These are phyloP conservation scores for Deinandra increscens DNA, from an alignment of 129 eudicot species.

Conservation along the genomic window DNA sequence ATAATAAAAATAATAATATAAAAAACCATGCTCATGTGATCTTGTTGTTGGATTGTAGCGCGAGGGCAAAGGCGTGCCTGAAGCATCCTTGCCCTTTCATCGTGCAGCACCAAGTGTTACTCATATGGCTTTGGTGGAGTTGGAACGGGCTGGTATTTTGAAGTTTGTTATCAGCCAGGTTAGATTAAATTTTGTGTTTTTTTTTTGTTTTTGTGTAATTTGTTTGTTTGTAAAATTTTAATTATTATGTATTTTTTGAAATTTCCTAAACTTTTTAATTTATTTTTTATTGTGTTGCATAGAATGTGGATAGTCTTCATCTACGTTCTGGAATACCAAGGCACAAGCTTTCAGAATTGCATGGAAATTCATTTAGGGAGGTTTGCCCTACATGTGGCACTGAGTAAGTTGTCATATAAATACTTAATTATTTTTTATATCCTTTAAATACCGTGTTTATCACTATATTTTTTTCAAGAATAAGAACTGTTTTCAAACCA, in stretches of 20 bases:
- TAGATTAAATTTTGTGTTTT: neutral
- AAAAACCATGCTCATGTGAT: neutral
- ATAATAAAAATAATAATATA: neutral
- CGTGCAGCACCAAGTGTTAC: slow-evolving; percentile 88
- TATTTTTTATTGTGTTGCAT: neutral
- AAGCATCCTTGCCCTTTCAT: slow-evolving; percentile 91
- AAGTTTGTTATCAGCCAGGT: slow-evolving; percentile 97
- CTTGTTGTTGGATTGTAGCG: slow-evolving; percentile 49
- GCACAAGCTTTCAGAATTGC: slow-evolving; percentile 77
- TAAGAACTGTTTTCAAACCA: slow-evolving; percentile 1
- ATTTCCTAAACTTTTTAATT: neutral
- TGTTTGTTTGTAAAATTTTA: no score
- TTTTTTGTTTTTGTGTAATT: neutral
- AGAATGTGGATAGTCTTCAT: slow-evolving; percentile 92
- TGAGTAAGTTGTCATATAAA: slow-evolving; percentile 44
- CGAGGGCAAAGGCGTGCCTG: slow-evolving; percentile 88
- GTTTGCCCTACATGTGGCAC: slow-evolving; percentile 68
- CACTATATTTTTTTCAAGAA: neutral
- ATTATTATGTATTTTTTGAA: no score
- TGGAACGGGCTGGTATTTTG: slow-evolving; percentile 78
- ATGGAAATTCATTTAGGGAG: slow-evolving; percentile 92
- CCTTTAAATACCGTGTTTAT: slow-evolving; percentile 11
- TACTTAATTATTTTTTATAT: neutral
- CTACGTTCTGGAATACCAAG: slow-evolving; percentile 90
- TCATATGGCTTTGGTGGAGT: slow-evolving; percentile 89